Evolutionary conservation across 257 asterid species (phyloP), one percentile per base, ranked within the genome.

Genomic region (Ophiorrhiza pumila): DNA sequence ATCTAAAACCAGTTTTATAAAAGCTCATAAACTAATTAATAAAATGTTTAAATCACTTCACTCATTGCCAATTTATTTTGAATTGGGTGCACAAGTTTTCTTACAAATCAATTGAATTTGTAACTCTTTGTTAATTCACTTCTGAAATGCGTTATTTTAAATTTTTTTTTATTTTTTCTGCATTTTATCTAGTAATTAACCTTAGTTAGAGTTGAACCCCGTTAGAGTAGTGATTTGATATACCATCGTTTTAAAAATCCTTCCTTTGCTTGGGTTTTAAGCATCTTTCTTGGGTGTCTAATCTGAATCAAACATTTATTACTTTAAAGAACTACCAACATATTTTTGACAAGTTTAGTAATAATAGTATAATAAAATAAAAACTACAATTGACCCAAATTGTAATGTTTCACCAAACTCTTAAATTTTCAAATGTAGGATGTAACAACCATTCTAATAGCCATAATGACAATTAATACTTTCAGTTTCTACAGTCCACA

Each of bases 261-360:
- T 61, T 72, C 34, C 63, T 47, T 47, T n/a, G 22, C 7, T 56
- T 56, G 74, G 56, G 56, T 31, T 71, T 72, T 32, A 50, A 72
- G 70, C 53, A 34, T 61, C 57, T 31, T 22, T 29, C 8, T 5
- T 59, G 9, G 0, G 15, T 14, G n/a, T n/a, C n/a, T 22, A 4
- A 31, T 59, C 32, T 15, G 11, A 62, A 2, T 23, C 12, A 5
- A 7, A n/a, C n/a, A n/a, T n/a, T n/a, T n/a, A 11, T 47, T 5
- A 11, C 25, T 45, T 45, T 6, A 27, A 66, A 45, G 8, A 61
- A 9, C 67, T 4, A 10, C 7, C 31, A n/a, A 46, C 14, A n/a
- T 7, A 1, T 20, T 9, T 9, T 20, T 20, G 18, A 18, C 4
- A 62, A 62, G 14, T 35, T 61, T 25, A 31, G 57, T 5, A 41